Percentiles rank a stretch among this genome's conserved stretches.
phyloP scores from a whole-genome alignment of 345 rosid genomes.

The Eutrema yunnanense region DNA sequence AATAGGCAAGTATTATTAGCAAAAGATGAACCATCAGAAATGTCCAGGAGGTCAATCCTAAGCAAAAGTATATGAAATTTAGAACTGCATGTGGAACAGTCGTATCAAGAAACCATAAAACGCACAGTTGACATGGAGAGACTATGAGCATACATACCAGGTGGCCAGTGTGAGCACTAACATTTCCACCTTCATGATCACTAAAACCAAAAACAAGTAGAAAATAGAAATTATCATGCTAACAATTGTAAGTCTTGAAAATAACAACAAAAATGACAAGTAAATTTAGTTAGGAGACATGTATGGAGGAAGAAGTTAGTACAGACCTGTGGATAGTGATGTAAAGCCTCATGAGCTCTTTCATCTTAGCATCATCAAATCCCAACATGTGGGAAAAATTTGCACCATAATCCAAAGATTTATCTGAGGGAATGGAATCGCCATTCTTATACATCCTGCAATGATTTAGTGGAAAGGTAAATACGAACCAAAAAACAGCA shows the following conservation, averaged over 20 bases:
- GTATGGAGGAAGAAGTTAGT: not conserved
- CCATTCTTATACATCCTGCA: constrained; percentile 81
- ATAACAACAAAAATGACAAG: not conserved
- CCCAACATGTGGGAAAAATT: constrained; percentile 93
- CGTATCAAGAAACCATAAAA: not conserved
- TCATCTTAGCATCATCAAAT: constrained; percentile 77
- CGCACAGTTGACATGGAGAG: not conserved
- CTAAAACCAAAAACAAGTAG: constrained; percentile 37
- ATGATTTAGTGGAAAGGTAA: constrained; percentile 2
- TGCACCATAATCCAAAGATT: constrained; percentile 89
- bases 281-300: not conserved
- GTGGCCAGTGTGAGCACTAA: constrained; percentile 99
- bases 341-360: constrained; percentile 97
- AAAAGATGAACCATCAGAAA: constrained; percentile 6
- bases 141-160: constrained; percentile 41
- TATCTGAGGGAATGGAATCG: constrained; percentile 56
- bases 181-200: constrained; percentile 99
- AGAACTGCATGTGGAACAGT: not conserved
- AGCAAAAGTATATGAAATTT: not conserved
- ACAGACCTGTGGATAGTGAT: constrained; percentile 87
- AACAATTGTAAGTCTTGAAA: not conserved
- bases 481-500: not conserved
- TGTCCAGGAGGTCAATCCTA: not conserved
- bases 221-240: not conserved
- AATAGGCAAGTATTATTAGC: constrained; percentile 8